phyloP scores from a whole-genome alignment of 2,329 filamentous ascomycete genomes.

The Tolypocladium paradoxum region DNA sequence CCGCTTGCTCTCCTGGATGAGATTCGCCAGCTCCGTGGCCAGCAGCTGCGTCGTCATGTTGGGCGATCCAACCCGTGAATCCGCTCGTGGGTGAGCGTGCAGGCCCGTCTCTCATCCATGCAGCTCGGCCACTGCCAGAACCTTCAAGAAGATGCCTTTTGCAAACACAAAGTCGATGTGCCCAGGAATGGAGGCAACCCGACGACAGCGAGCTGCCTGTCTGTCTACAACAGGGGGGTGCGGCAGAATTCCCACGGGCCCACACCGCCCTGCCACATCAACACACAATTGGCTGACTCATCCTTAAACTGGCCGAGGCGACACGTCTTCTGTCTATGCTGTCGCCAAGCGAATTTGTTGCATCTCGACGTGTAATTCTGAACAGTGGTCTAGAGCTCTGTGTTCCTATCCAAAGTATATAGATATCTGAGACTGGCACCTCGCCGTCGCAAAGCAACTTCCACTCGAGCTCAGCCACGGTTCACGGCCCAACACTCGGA shows the following conservation, averaged over 20 bases:
- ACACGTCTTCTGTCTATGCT: neutral
- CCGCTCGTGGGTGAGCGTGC: constrained; percentile 14
- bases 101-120: constrained; percentile 13
- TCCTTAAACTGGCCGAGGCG: constrained; percentile 10
- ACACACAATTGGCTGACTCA: neutral
- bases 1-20: constrained; percentile 91
- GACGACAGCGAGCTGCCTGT: neutral
- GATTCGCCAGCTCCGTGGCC: constrained; percentile 75
- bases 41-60: constrained; percentile 88
- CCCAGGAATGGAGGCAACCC: neutral
- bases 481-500: neutral
- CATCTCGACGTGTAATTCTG: neutral
- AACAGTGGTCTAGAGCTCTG: too few species aligned
- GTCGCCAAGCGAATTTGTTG: neutral
- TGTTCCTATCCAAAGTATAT: too few species aligned
- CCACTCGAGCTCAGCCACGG: neutral
- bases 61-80: constrained; percentile 11
- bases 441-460: neutral
- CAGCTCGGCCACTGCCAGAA: constrained; percentile 7
- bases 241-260: neutral
- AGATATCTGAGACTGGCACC: neutral
- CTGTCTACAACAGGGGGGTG: neutral
- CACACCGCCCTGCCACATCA: constrained; percentile 1
- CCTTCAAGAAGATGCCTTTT: neutral
- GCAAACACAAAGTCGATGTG: neutral